These are phyloP conservation scores for Xylariaceae sp. DNA, from an alignment of 2,329 filamentous ascomycete genomes.

Conservation along the genomic window DNA sequence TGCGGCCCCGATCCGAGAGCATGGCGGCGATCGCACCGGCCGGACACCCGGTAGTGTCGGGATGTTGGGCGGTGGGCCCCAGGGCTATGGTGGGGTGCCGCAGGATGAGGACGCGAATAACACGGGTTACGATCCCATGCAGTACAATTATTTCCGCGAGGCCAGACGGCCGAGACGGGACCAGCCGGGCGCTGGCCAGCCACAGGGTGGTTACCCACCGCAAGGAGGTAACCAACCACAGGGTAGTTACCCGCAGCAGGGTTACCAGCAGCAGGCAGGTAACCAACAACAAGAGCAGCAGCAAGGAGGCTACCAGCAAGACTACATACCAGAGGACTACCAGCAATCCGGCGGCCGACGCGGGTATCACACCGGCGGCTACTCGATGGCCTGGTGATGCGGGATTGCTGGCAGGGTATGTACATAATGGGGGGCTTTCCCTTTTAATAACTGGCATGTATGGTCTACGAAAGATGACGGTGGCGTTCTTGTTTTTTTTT, in stretches of 20 bases:
- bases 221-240: too few relatives aligned
- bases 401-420: background rate
- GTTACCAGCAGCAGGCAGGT: too few relatives aligned
- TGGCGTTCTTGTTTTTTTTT: slow-evolving; percentile 18
- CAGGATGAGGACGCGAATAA: slow-evolving; percentile 44
- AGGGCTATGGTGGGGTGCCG: slow-evolving; percentile 55
- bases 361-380: too few relatives aligned
- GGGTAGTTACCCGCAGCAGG: too few relatives aligned
- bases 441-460: slow-evolving; percentile 4
- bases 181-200: background rate
- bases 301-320: too few relatives aligned
- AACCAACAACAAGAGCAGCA: too few relatives aligned
- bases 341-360: too few relatives aligned
- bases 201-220: too few relatives aligned
- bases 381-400: slow-evolving; percentile 12
- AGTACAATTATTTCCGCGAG: slow-evolving; percentile 54
- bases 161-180: slow-evolving; percentile 19
- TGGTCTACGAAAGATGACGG: background rate
- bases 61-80: slow-evolving; percentile 52
- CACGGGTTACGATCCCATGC: slow-evolving; percentile 39
- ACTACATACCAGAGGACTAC: too few relatives aligned
- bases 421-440: slow-evolving; percentile 12
- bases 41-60: slow-evolving; percentile 34
- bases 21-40: slow-evolving; percentile 30
- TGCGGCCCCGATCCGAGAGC: slow-evolving; percentile 32